Base-by-base conservation (phyloP, 1,284 basidiomycete species). In the Schizophyllum commune region DNA sequence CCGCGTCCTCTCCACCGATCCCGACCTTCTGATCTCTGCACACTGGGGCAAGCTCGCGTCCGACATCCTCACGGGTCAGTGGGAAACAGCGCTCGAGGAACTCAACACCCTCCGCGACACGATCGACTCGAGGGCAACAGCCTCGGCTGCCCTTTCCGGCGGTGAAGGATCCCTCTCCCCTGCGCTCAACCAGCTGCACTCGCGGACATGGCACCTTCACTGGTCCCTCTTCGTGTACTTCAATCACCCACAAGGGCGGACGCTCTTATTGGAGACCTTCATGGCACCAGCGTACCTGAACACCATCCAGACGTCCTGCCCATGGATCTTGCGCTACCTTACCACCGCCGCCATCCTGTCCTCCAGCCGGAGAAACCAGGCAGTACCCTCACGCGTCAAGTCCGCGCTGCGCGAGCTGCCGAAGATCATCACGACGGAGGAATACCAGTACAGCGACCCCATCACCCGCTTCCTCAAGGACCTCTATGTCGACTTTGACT, bases 151-250 rank as follows among this genome's bases (percentile, higher is more conserved):
- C 74, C 77, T 20, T 57, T 71, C 74, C 15, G 78, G 80, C 52
- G 53, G 53, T 20, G 53, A 55, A 20, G 53, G 53, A 4, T 21
- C 53, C 53, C 53, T 55, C 1, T 55, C 53, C 20, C 79, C 79
- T 6, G 88, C 90, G 4, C 83, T 94, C 59, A 82, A 82, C 57
- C 94, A 93, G 70, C 83, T 97, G 59, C 95, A 96, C 76, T 92
- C 94, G n/a, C 86, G 97, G 63, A 94, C 94, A 57, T 98, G 96
- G 96, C 85, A 97, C 62, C 85, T 95, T 13, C 97, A 99, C 79
- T 99, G 96, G 96, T 93, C 91, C 17, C 86, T 99, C 58, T 99
- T 98, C 75, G 94, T 98, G 65, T 98, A 96, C 78, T 98, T 96
- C 83, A 98, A 98, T 79, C 94, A 98, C 75, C 88, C 88, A 0